These are phyloP conservation scores for Trichoderma lentiforme DNA, from an alignment of 2,329 filamentous ascomycete species.

Conservation along the genomic window DNA sequence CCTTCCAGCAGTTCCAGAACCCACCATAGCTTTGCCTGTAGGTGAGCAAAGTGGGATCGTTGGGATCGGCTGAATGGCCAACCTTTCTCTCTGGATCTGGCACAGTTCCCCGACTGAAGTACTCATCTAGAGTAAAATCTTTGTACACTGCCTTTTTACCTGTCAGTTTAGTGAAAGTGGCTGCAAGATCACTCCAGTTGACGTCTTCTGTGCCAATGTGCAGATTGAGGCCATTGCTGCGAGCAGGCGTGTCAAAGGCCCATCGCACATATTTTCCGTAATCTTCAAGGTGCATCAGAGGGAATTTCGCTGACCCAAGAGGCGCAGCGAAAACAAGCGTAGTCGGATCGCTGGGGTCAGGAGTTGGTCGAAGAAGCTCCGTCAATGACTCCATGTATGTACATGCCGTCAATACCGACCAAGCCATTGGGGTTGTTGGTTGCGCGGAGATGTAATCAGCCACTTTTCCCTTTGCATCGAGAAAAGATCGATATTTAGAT, in stretches of 20 bases:
- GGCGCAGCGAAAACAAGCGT: background rate
- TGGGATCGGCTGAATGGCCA: background rate
- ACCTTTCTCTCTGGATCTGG: background rate
- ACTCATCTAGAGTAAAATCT: background rate
- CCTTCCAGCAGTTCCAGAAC: constrained; percentile 3
- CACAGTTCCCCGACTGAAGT: background rate
- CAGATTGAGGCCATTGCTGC: background rate
- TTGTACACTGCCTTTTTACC: background rate
- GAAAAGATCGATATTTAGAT: background rate
- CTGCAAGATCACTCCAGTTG: background rate
- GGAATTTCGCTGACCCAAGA: background rate
- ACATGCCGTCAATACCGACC: background rate
- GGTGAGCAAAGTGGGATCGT: background rate
- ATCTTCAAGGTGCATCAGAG: background rate
- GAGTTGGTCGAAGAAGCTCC: background rate
- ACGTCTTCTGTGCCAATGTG: background rate
- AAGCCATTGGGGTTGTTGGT: background rate
- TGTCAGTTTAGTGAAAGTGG: background rate
- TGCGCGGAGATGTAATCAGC: background rate
- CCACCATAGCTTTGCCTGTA: background rate
- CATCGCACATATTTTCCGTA: background rate
- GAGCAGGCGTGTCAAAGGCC: background rate
- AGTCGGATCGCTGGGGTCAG: background rate
- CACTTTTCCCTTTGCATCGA: constrained; percentile 1
- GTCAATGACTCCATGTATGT: background rate